These are phyloP conservation scores for Xylaria acuta DNA, from an alignment of 495 filamentous ascomycete species.

Conservation along the genomic window DNA sequence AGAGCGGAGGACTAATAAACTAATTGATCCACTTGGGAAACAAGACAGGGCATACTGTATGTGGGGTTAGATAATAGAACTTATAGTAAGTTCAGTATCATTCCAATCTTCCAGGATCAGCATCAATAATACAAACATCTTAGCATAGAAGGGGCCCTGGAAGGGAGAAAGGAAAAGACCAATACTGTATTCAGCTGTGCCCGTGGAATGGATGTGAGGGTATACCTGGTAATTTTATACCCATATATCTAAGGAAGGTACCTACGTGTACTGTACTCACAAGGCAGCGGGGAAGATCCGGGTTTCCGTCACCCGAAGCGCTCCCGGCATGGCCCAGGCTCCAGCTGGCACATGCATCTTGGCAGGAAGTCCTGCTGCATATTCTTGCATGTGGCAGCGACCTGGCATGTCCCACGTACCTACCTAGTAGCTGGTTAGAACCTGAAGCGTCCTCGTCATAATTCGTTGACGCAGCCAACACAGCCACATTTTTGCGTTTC, in stretches of 20 bases:
- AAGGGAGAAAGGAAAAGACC: background rate
- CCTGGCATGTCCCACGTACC: background rate
- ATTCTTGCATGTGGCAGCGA: conserved; percentile 5
- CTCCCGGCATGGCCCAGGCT: conserved; percentile 8
- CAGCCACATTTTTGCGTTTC: conserved; percentile 11
- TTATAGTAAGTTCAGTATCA: too few species aligned
- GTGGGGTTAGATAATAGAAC: too few species aligned
- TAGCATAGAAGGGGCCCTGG: too few species aligned
- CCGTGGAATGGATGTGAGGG: background rate
- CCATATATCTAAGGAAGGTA: too few species aligned
- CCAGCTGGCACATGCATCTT: conserved; percentile 18
- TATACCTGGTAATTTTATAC: background rate
- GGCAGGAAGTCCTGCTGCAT: background rate
- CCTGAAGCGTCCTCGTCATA: conserved; percentile 11
- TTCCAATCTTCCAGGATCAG: too few species aligned
- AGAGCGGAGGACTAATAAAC: too few species aligned
- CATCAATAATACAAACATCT: too few species aligned
- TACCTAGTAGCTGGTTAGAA: background rate
- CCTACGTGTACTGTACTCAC: background rate
- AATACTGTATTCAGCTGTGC: background rate
- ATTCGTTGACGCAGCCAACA: conserved; percentile 1
- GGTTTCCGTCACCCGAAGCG: background rate
- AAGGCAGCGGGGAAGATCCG: background rate
- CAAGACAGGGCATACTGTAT: too few species aligned
- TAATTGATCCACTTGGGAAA: too few species aligned